Percentiles rank a stretch among this genome's conserved stretches.
phyloP scores from a whole-genome alignment of 176 grass and related monocot genomes.

The Poa pratensis region DNA sequence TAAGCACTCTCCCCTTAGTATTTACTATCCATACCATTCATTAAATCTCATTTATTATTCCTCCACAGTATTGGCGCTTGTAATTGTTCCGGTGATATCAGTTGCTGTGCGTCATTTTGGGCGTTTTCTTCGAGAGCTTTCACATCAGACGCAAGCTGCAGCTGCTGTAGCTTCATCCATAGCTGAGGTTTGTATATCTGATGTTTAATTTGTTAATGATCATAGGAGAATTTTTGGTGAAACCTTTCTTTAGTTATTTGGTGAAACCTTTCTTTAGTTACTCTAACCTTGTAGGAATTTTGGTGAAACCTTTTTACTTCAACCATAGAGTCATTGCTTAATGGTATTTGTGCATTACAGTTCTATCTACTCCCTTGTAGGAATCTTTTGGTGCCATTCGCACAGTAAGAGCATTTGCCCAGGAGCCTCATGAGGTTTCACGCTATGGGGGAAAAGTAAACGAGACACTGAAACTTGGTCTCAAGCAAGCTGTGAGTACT shows the following conservation, averaged over 20 bases:
- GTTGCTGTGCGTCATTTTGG: constrained; percentile 80
- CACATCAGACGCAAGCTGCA: constrained; percentile 90
- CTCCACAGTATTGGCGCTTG: constrained; percentile 75
- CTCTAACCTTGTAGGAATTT: neutral
- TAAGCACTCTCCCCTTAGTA: neutral
- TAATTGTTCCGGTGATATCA: constrained; percentile 84
- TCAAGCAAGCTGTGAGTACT: constrained; percentile 91
- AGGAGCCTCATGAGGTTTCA: constrained; percentile 78
- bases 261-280: constrained; percentile 15
- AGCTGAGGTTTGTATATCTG: constrained; percentile 71
- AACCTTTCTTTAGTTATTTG: constrained; percentile 25
- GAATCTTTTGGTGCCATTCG: constrained; percentile 97
- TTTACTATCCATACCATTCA: neutral
- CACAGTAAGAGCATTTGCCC: constrained; percentile 94
- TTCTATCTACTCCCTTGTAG: constrained; percentile 52
- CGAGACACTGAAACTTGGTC: constrained; percentile 87
- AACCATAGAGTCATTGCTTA: constrained; percentile 20
- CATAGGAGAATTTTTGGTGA: neutral
- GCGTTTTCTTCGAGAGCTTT: constrained; percentile 93
- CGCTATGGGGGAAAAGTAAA: constrained; percentile 89
- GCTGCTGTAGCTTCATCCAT: constrained; percentile 94
- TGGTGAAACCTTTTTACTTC: constrained; percentile 2
- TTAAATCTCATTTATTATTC: constrained; percentile 40
- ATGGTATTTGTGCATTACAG: constrained; percentile 42
- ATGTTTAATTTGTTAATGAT: constrained; percentile 24